A percentile compares a stretch with the other conserved stretches of the same genome.
phyloP scores from a whole-genome alignment of 331 rosid genomes.

The Ulmus americana region DNA sequence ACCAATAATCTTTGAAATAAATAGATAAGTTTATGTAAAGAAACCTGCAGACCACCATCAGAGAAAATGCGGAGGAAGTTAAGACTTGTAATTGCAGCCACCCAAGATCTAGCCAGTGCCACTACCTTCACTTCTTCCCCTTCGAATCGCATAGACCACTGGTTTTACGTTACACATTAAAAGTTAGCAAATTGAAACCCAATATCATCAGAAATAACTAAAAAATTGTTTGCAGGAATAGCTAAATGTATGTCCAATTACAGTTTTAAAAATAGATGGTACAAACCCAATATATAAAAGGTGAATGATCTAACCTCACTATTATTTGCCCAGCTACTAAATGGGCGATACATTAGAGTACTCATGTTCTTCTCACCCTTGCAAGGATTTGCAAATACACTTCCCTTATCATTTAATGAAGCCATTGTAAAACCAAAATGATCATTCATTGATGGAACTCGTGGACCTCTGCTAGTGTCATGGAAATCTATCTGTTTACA shows the following conservation, averaged over 20 bases:
- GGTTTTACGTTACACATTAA: slow-evolving; percentile 21
- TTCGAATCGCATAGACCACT: slow-evolving; percentile 99
- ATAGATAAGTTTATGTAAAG: slow-evolving; percentile 3
- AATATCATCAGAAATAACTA: slow-evolving; percentile 8
- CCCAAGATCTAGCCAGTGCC: slow-evolving; percentile 82
- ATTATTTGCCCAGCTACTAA: slow-evolving; percentile 85
- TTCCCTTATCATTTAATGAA: slow-evolving; percentile 69
- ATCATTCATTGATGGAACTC: slow-evolving; percentile 95
- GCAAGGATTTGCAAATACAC: slow-evolving; percentile 83
- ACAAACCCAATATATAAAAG: neutral
- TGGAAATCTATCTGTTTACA: slow-evolving; percentile 81
- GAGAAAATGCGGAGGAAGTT: slow-evolving; percentile 87
- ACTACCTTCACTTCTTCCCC: slow-evolving; percentile 92
- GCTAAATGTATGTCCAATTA: slow-evolving; percentile 2
- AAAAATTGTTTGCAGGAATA: slow-evolving; percentile 3
- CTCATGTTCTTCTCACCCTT: slow-evolving; percentile 92
- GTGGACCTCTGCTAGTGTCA: slow-evolving; percentile 78
- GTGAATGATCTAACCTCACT: slow-evolving; percentile 63
- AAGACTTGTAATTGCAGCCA: slow-evolving; percentile 84
- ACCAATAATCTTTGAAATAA: neutral
- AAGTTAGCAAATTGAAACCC: slow-evolving; percentile 24
- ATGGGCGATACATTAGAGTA: slow-evolving; percentile 93
- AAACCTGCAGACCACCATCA: slow-evolving; percentile 88
- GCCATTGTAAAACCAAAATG: slow-evolving; percentile 99
- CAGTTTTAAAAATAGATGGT: slow-evolving; percentile 3